These are phyloP conservation scores for Penicillium sp. DNA, from an alignment of 2,329 filamentous ascomycete species.

Conservation along the genomic window DNA sequence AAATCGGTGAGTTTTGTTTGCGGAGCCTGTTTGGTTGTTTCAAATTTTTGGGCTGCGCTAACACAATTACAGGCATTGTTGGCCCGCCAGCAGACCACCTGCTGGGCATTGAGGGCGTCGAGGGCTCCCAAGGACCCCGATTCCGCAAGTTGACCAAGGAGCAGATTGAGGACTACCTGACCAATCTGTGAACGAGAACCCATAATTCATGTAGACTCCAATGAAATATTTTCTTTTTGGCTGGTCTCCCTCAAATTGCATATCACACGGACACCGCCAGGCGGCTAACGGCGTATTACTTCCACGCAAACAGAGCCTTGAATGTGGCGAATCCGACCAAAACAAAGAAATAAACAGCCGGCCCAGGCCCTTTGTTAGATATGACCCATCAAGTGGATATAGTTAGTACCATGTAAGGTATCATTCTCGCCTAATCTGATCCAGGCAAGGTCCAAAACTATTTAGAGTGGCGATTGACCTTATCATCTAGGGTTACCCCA, in stretches of 20 bases:
- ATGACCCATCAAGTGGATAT: not conserved
- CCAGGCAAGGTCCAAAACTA: not conserved
- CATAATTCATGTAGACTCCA: slow-evolving; percentile 18
- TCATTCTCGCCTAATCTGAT: not conserved
- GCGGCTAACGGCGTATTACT: slow-evolving; percentile 1
- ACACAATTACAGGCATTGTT: slow-evolving; percentile 73
- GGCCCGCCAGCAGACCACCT: slow-evolving; percentile 92
- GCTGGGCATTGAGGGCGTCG: slow-evolving; percentile 69
- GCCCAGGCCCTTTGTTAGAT: not conserved
- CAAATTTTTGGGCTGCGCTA: not conserved
- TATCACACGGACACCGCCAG: slow-evolving; percentile 13
- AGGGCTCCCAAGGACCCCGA: slow-evolving; percentile 45
- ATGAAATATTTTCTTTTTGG: slow-evolving; percentile 17
- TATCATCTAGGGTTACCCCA: not conserved
- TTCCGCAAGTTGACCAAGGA: slow-evolving; percentile 78
- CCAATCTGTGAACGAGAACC: slow-evolving; percentile 73
- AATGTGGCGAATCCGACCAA: not conserved
- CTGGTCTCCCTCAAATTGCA: slow-evolving; percentile 8
- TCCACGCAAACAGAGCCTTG: not conserved
- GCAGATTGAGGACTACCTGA: slow-evolving; percentile 99
- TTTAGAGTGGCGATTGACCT: not conserved
- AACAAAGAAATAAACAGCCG: not conserved
- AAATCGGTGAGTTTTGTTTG: slow-evolving; percentile 71
- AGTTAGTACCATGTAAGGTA: not conserved
- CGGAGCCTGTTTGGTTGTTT: not conserved